phyloP scores from a whole-genome alignment of 2,329 filamentous ascomycete species.

The Fusarium nelsonii region DNA sequence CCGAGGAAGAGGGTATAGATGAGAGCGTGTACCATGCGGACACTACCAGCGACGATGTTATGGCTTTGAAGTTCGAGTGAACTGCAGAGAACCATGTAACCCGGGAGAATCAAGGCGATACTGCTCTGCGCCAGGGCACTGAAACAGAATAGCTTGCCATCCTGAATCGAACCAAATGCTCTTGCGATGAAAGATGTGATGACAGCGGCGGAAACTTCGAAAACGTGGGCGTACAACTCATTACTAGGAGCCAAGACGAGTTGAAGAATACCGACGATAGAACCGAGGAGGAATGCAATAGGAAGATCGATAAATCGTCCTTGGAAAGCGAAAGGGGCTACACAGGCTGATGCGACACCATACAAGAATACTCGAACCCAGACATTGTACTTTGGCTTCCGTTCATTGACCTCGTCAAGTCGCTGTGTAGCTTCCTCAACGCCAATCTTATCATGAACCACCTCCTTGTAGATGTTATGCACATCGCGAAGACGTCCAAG shows the following conservation, averaged over 20 bases:
- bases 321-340: conserved; percentile 84
- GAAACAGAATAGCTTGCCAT: conserved; percentile 74
- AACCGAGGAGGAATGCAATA: conserved; percentile 80
- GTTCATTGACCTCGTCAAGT: conserved; percentile 67
- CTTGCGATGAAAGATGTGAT: conserved; percentile 76
- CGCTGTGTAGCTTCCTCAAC: conserved; percentile 76
- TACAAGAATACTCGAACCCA: conserved; percentile 75
- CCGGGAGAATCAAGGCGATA: conserved; percentile 79
- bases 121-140: conserved; percentile 78
- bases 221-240: conserved; percentile 72
- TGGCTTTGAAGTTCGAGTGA: conserved; percentile 76
- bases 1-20: conserved; percentile 81
- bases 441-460: conserved; percentile 81
- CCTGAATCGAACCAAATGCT: conserved; percentile 74
- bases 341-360: conserved; percentile 79
- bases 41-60: conserved; percentile 77
- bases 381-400: conserved; percentile 60
- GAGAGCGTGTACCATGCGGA: conserved; percentile 80
- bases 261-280: conserved; percentile 79
- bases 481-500: conserved; percentile 79
- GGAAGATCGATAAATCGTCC: conserved; percentile 83
- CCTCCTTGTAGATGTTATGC: conserved; percentile 83
- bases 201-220: conserved; percentile 68
- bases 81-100: conserved; percentile 62
- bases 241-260: conserved; percentile 80